Conservation (phyloP, 176 grass and related monocot genomes). For the Areca catechu region DNA sequence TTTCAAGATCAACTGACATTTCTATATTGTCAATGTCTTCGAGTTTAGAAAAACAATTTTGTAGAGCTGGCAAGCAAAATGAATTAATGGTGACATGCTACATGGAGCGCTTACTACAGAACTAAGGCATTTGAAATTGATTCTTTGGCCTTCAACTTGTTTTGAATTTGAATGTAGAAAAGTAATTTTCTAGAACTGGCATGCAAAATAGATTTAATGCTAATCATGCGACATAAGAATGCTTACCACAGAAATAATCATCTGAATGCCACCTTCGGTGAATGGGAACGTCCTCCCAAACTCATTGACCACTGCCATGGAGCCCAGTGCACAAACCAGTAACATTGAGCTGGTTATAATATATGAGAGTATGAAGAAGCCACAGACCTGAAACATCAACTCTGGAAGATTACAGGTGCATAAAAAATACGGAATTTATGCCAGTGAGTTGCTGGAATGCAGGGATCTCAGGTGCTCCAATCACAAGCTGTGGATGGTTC, state of each 20-base stretch:
- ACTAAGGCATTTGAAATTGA: too few relatives aligned
- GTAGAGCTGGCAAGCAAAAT: too few relatives aligned
- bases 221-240: not conserved
- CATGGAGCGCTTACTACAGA: too few relatives aligned
- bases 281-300: constrained; percentile 9
- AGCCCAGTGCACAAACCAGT: constrained; percentile 1
- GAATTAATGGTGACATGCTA: too few relatives aligned
- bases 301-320: not conserved
- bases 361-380: constrained; percentile 6
- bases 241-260: constrained; percentile 9
- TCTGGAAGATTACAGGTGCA: constrained; percentile 8
- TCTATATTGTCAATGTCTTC: too few relatives aligned
- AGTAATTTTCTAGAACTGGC: too few relatives aligned
- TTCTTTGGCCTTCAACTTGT: too few relatives aligned
- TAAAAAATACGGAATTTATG: constrained; percentile 10
- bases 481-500: constrained; percentile 3
- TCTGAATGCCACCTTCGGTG: constrained; percentile 8
- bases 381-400: not conserved
- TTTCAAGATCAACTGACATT: too few relatives aligned
- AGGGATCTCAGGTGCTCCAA: constrained; percentile 1
- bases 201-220: too few relatives aligned
- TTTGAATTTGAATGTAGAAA: too few relatives aligned
- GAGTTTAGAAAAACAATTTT: too few relatives aligned
- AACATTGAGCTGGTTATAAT: constrained; percentile 7
- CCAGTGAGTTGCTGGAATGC: constrained; percentile 5